Evolutionary conservation across 148 eudicot species (phyloP), one percentile per base, ranked within the genome.

Genomic region (Nyssa sinensis): DNA sequence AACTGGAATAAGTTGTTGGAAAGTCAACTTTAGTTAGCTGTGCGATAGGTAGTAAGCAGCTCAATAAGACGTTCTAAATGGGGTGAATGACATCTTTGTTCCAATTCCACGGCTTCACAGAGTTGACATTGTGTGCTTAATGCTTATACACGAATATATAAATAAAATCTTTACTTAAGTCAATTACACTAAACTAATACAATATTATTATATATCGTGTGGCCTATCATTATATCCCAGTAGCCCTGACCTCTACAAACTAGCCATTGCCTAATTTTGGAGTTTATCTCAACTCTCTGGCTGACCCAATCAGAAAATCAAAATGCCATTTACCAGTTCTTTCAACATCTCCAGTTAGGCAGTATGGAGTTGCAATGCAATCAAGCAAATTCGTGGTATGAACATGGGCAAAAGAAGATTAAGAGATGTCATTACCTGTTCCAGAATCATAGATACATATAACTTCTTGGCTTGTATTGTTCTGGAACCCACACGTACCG

Each of bases 401-500:
- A 21, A 55, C 24, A 23, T 29, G 61, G 27, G 17, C 4, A 12
- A 74, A 67, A 63, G 63, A 37, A 37, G 25, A 21, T 34, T n/a
- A 11, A 29, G 30, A 69, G 28, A 27, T 28, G 27, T 25, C 23
- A 23, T 72, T 86, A 93, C 96, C 89, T 83, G 69, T 64, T 75
- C 14, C 34, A 12, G 61, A 72, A 76, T 71, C 64, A 57, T 39
- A 32, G 55, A 72, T 74, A 64, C 94, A 91, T 19, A 65, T 70
- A 41, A 84, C 69, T 77, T 76, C 74, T 64, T 67, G 75, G 35
- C 66, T 74, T 6, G 74, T 76, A 57, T 75, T 71, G 65, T 53
- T 84, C 37, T 64, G 37, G 19, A 83, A 76, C 37, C 86, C 87
- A 79, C 98, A 93, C 35, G 59, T n/a, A n/a, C 74, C 88, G 0